Conservation (phyloP, 192 early-diverging fungal species). For the Backusella liffmaniae region DNA sequence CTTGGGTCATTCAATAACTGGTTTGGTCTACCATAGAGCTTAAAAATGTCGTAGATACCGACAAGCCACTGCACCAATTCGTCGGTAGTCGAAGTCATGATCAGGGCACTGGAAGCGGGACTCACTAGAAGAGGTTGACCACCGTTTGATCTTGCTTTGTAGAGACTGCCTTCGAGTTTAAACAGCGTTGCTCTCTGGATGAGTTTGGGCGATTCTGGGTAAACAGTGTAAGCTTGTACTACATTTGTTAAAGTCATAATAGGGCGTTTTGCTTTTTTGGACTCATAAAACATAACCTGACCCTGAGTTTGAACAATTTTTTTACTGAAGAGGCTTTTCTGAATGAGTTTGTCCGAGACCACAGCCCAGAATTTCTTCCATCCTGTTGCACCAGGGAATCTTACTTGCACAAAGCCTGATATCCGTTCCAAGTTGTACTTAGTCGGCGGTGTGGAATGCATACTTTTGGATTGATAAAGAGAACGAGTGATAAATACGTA, state of each 20-base stretch:
- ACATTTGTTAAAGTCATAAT: constrained; percentile 52
- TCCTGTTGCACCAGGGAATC: constrained; percentile 47
- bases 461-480: constrained; percentile 19
- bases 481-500: constrained; percentile 46
- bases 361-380: constrained; percentile 48
- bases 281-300: constrained; percentile 52
- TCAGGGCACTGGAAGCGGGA: constrained; percentile 12
- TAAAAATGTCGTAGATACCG: constrained; percentile 40
- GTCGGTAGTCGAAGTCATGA: constrained; percentile 34
- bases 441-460: constrained; percentile 22
- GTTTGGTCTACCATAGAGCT: constrained; percentile 45
- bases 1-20: constrained; percentile 23
- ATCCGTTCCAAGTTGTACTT: constrained; percentile 32
- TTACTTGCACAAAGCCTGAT: constrained; percentile 55
- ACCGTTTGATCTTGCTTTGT: constrained; percentile 9
- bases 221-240: constrained; percentile 53
- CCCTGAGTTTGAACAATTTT: constrained; percentile 41
- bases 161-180: constrained; percentile 41
- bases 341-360: constrained; percentile 31
- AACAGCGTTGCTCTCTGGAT: constrained; percentile 39
- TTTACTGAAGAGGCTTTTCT: constrained; percentile 42
- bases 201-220: constrained; percentile 43
- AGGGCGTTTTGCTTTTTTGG: constrained; percentile 48
- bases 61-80: constrained; percentile 46
- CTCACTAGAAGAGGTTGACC: constrained; percentile 4